Base-by-base conservation (phyloP, 2,329 filamentous ascomycete species). In the Zymoseptoria ardabiliae region DNA sequence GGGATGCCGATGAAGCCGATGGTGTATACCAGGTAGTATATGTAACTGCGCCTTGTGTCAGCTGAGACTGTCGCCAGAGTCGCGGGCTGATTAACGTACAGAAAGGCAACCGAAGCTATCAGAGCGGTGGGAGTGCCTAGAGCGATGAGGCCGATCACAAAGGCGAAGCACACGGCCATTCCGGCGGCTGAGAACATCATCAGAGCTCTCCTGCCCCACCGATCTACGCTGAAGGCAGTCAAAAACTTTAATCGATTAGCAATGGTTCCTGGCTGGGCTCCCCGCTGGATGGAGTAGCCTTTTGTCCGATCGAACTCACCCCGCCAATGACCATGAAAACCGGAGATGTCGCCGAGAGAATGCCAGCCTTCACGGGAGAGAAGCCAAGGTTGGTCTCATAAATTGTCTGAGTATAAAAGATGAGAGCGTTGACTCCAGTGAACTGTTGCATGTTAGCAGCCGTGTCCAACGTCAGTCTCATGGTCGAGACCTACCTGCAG, bases 1-100 rank as follows among this genome's bases (percentile, higher is more conserved):
- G 64, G 61, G 23, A 68, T 61, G 4, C 66, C 66, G 9, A 66
- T 58, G 54, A 65, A 68, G 13, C 66, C 66, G 19, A 65, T 61
- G 7, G 62, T 57, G 56, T 66, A 69, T 55, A 69, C 63, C 17
- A 63, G 58, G 25, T 57, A 58, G 53, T 63, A 69, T 19, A 63
- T 35, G 56, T 65, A 69, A 17, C 35, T 41, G 35, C 25, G 17
- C 35, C 5, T 17, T 4, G 10, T 41, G 35, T 41, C 35, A 41
- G 35, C 17, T 28, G 25, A 41, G 4, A 41, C 3, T 17, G 35
- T 3, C 1, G 3, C 17, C 35, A 17, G 17, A 28, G 17, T 41
- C 13, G 11, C 28, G 35, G 17, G 11, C 10, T 13, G 17, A 17
- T 6, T 1, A 11, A 41, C 11, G 10, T 41, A 41, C 22, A 69